Base-by-base conservation (phyloP, 2,329 filamentous ascomycete genomes). In the Hawksworthiomyces lignivorus region DNA sequence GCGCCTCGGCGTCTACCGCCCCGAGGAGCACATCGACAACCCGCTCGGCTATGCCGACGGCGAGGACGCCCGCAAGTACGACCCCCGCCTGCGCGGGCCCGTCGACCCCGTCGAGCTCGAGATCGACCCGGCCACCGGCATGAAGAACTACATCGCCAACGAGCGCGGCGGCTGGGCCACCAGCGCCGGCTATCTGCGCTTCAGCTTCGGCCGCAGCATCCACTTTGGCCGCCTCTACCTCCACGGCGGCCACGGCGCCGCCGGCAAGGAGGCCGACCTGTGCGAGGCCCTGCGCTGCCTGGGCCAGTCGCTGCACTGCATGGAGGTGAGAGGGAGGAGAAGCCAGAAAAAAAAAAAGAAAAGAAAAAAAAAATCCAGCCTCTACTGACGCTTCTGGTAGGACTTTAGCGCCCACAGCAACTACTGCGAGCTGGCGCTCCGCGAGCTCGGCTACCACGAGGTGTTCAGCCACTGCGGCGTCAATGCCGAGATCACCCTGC, bases 71-170 rank as follows among this genome's bases (percentile, higher is more conserved):
- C 77, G 87, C 47, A 77, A 84, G 54, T 88, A 78, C 55, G 92
- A 97, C 58, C 65, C 73, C 28, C 82, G 92, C 20, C 77, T 97
- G 7, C 82, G 92, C 38, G 84, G 81, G 1, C 89, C 89, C 0
- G 80, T 97, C 8, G 68, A 77, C 46, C 73, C 75, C 5, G 62
- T 75, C 30, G 86, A 92, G 56, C 76, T 85, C 17, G 79, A 85
- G 46, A 75, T 92, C 43, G 86, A 92, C 54, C 65, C 67, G 26
- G 67, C 74, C 6, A 92, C 86, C 1, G 89, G 89, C n/a, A 95
- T 98, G 90, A 98, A 97, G 64, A 97, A 97, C 60, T 98, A 98
- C 62, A 97, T 98, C 52, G 81, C 90, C 46, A 97, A 96, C 55
- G 90, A 97, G 60, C 69, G 66, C 12, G 87, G 88, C 5, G 75